phyloP scores from a whole-genome alignment of 805 yeast genomes.

The Torulaspora indica region DNA sequence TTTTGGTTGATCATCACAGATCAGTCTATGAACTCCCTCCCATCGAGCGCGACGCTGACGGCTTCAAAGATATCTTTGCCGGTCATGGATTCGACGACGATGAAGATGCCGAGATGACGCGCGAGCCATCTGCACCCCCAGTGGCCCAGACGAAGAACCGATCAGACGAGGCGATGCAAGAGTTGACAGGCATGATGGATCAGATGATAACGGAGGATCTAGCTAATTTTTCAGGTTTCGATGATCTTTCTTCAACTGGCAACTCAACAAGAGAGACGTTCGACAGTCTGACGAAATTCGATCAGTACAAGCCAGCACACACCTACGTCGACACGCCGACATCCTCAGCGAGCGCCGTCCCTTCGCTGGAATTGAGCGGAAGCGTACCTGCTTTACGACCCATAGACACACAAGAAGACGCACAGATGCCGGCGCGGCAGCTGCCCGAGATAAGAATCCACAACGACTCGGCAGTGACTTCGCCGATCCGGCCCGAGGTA shows the following conservation, averaged over 20 bases:
- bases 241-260: slow-evolving; percentile 7
- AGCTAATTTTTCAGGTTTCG: slow-evolving; percentile 2
- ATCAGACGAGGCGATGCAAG: slow-evolving; percentile 29
- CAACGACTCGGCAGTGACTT: background rate
- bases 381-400: slow-evolving; percentile 3
- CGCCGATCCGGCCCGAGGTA: background rate
- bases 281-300: slow-evolving; percentile 29
- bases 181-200: slow-evolving; percentile 37
- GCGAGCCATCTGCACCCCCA: background rate
- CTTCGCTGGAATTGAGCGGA: slow-evolving; percentile 5
- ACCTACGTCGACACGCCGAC: slow-evolving; percentile 35
- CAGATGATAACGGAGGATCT: slow-evolving; percentile 25
- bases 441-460: slow-evolving; percentile 2
- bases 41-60: slow-evolving; percentile 23
- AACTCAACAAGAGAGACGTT: slow-evolving; percentile 22
- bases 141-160: slow-evolving; percentile 2
- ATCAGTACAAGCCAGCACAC: slow-evolving; percentile 30
- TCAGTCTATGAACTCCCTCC: slow-evolving; percentile 23
- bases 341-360: slow-evolving; percentile 24
- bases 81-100: slow-evolving; percentile 20
- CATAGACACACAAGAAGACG: background rate
- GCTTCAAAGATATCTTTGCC: slow-evolving; percentile 14
- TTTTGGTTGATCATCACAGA: background rate
- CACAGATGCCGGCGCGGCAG: background rate
- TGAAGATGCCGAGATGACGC: slow-evolving; percentile 1